These are phyloP conservation scores for Penicillium sp. DNA, from an alignment of 2,329 filamentous ascomycete genomes.

Conservation along the genomic window DNA sequence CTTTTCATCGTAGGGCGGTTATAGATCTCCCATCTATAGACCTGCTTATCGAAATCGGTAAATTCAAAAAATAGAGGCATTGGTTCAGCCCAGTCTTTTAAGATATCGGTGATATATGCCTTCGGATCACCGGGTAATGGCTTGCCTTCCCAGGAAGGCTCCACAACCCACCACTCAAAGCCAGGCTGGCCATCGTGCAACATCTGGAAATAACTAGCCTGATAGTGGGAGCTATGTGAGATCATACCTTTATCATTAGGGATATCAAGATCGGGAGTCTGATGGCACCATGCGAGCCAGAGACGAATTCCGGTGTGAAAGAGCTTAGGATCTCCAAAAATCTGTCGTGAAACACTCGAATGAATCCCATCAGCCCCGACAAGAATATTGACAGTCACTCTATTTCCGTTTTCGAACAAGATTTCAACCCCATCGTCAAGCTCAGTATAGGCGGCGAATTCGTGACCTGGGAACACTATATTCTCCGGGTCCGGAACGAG, in stretches of 20 bases:
- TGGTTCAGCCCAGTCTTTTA: conserved; percentile 14
- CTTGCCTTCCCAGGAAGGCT: conserved; percentile 22
- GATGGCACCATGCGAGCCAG: conserved; percentile 26
- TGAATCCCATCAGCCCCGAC: conserved; percentile 24
- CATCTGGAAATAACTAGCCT: conserved; percentile 28
- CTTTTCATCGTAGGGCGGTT: conserved; percentile 16
- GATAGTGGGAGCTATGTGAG: conserved; percentile 21
- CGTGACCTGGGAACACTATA: conserved; percentile 15
- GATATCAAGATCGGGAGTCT: conserved; percentile 19
- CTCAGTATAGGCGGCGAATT: conserved; percentile 14
- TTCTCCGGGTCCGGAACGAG: conserved; percentile 21
- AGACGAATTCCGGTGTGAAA: conserved; percentile 24
- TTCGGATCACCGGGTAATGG: conserved; percentile 21
- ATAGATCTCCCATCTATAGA: conserved; percentile 18
- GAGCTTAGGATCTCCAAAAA: conserved; percentile 21
- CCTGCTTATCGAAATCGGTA: conserved; percentile 14
- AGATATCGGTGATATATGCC: conserved; percentile 7
- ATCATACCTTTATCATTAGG: conserved; percentile 16
- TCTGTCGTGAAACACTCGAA: conserved; percentile 20
- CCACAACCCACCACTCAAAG: conserved; percentile 28
- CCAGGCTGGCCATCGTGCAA: conserved; percentile 23
- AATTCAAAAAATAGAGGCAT: conserved; percentile 14
- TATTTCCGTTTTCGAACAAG: conserved; percentile 6
- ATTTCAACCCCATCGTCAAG: conserved; percentile 5
- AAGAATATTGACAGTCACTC: conserved; percentile 18